Percentiles rank a stretch among this genome's conserved stretches.
These are phyloP conservation scores for Malassezia equina DNA, from an alignment of 1,284 basidiomycete genomes.

Conservation along the genomic window DNA sequence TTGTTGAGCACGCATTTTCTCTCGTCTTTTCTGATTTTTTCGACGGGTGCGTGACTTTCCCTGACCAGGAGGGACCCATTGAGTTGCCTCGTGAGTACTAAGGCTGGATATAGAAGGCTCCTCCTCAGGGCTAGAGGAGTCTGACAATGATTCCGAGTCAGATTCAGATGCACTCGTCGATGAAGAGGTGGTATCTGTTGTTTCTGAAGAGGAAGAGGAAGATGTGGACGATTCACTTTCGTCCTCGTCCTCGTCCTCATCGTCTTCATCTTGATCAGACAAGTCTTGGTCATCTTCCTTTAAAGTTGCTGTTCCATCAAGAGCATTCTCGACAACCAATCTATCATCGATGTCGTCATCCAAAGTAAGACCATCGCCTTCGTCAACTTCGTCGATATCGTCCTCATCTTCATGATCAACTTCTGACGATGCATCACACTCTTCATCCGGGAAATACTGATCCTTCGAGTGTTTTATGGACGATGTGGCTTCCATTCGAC, in stretches of 20 bases:
- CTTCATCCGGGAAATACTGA: background rate
- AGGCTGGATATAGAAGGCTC: background rate
- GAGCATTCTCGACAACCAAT: background rate
- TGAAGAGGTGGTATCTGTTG: background rate
- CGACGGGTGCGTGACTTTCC: slow-evolving; percentile 26
- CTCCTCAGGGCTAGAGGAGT: background rate
- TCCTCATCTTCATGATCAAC: background rate
- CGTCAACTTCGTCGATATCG: background rate
- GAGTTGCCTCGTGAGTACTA: background rate
- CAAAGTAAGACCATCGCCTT: background rate
- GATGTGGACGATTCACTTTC: background rate
- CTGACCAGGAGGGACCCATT: slow-evolving; percentile 22
- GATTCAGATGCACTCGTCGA: background rate
- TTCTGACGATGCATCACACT: background rate
- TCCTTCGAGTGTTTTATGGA: background rate
- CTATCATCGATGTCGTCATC: background rate
- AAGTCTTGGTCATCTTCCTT: background rate
- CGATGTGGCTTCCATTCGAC: background rate
- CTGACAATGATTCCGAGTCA: background rate
- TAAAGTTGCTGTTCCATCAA: background rate
- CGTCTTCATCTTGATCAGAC: background rate
- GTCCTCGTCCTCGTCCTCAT: background rate
- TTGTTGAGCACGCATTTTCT: background rate
- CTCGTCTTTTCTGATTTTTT: slow-evolving; percentile 23
- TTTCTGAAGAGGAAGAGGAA: background rate